A percentile compares a stretch with the other conserved stretches of the same genome.
These are phyloP conservation scores for Neurospora pannonica DNA, from an alignment of 495 filamentous ascomycete genomes.

Conservation along the genomic window DNA sequence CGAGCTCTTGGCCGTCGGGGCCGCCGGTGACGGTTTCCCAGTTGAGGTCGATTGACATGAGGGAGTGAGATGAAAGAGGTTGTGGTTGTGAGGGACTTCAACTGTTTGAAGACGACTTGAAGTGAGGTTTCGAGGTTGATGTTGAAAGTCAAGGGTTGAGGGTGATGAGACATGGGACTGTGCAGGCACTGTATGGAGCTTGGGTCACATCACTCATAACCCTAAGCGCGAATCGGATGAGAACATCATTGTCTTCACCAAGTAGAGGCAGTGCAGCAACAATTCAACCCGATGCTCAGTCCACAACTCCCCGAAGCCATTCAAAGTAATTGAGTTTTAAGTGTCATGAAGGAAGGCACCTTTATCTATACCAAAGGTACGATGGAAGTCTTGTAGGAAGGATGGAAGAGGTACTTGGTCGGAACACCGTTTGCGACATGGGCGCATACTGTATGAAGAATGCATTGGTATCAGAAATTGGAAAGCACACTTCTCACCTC, in stretches of 20 bases:
- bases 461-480: background rate
- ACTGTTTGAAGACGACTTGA: background rate
- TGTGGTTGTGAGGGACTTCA: background rate
- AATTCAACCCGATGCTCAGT: background rate
- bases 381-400: too few relatives aligned
- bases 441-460: background rate
- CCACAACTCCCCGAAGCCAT: too few relatives aligned
- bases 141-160: background rate
- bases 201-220: background rate
- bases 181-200: background rate
- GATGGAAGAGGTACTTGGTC: background rate
- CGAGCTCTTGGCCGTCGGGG: conserved; percentile 71
- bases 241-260: background rate
- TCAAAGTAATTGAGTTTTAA: too few relatives aligned
- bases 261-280: too few relatives aligned
- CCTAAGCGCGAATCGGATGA: background rate
- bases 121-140: background rate
- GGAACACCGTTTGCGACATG: background rate
- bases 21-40: conserved; percentile 90
- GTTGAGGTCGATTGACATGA: conserved; percentile 94
- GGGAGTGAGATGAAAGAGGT: background rate
- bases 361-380: too few relatives aligned
- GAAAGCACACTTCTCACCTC: background rate
- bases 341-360: too few relatives aligned
- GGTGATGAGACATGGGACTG: background rate